Base-by-base conservation (phyloP, 148 eudicot genomes). In the Camellia granthamiana region DNA sequence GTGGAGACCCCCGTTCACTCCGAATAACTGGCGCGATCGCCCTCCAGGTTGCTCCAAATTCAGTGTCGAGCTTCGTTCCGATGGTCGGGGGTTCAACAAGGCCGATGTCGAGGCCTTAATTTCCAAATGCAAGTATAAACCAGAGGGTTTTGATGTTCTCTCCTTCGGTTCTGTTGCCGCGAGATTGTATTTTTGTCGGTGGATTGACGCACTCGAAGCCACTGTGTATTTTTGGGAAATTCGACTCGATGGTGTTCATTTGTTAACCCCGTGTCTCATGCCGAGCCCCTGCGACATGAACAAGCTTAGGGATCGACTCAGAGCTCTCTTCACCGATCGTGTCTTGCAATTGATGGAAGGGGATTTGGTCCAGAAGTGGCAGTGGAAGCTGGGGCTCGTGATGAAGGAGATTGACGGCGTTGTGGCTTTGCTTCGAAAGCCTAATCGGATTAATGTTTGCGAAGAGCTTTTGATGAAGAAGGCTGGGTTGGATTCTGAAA, bases 151-250 rank as follows among this genome's bases (percentile, higher is more conserved):
- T 49, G 11, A 54, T 42, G 74, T 81, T n/a, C 38, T 46, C 3
- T 16, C 69, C 6, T 14, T 55, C 1, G 83, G 84, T 2, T 3
- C 47, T 0, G 41, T 73, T 13, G 82, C 76, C 4, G 91, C 61
- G 0, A 84, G 81, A 2, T 55, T 92, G n/a, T 81, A 16, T 30
- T 95, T 75, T 54, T 52, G 65, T 62, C 80, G 84, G 78, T 93
- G 98, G 98, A 78, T 14, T 1, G 84, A 76, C 62, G 94, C 94
- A 0, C 66, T 83, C 0, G 88, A 89, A 3, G 69, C 90, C 0
- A 72, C 88, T 16, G 91, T 88, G 4, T 9, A 71, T 30, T 58
- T 96, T 0, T 96, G 98, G 98, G 80, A 82, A 41, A 15, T 69
- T 7, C 79, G 86, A 4, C 64, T 93, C 0, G 63, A 78, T 6